Evolutionary conservation across 441 rosid species (phyloP).

Genomic region (Jatropha multifida): DNA sequence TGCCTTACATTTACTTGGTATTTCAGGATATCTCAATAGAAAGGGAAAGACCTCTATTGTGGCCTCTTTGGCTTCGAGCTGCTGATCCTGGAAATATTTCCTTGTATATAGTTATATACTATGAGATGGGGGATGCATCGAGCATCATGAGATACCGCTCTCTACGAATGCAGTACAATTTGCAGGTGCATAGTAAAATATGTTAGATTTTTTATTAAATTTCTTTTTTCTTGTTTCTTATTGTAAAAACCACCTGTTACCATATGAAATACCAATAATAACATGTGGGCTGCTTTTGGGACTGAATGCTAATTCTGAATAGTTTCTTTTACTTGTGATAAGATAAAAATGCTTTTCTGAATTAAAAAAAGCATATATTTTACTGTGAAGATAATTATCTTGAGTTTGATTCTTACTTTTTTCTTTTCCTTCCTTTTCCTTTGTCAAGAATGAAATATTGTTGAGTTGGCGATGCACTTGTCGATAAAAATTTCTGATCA

Average conservation of each 20-base stretch:
- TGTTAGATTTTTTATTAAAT: conserved; percentile 12
- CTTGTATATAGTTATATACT: conserved; percentile 67
- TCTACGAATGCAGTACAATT: conserved; percentile 72
- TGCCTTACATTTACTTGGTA: conserved; percentile 26
- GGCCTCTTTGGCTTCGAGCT: conserved; percentile 99
- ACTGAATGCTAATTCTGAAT: neutral
- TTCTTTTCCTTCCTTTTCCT: neutral
- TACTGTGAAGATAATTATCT: conserved; percentile 2
- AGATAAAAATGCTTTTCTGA: neutral
- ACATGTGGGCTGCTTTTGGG: neutral
- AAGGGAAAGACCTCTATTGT: conserved; percentile 56
- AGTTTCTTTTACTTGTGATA: neutral
- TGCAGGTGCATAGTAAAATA: conserved; percentile 56
- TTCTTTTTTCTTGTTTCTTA: neutral
- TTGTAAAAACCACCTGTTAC: neutral
- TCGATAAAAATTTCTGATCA: neutral
- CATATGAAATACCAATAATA: neutral
- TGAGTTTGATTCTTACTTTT: conserved; percentile 1
- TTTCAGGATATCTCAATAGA: conserved; percentile 64
- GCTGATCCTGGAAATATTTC: conserved; percentile 81
- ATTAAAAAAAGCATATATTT: conserved; percentile 1
- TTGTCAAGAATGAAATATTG: neutral
- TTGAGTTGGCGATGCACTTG: conserved; percentile 4
- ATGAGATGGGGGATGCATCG: conserved; percentile 79
- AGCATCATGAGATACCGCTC: conserved; percentile 84